These are phyloP conservation scores for Solanum bulbocastanum DNA, from an alignment of 257 asterid species.

Conservation along the genomic window DNA sequence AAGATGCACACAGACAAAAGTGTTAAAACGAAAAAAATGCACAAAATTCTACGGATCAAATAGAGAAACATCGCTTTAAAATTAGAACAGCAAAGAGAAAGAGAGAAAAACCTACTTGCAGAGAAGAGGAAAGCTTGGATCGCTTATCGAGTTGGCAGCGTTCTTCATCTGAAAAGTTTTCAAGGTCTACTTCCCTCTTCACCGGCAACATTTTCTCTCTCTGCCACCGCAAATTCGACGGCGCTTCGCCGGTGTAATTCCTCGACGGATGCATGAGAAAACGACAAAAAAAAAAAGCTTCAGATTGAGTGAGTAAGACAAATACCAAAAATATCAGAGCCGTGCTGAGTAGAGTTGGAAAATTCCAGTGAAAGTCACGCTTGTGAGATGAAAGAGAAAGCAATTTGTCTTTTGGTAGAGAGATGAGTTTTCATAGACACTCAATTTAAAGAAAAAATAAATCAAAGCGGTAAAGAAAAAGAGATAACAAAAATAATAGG, in stretches of 20 bases:
- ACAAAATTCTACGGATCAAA: background rate
- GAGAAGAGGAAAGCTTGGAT: constrained; percentile 14
- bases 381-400: background rate
- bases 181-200: constrained; percentile 30
- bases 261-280: constrained; percentile 4
- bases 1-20: background rate
- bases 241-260: constrained; percentile 10
- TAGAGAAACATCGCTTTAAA: background rate
- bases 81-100: background rate
- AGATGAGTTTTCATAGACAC: too few relatives aligned
- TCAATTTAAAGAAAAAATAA: too few relatives aligned
- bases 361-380: background rate
- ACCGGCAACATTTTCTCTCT: constrained; percentile 17
- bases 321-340: background rate
- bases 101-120: constrained; percentile 3
- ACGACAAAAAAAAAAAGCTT: background rate
- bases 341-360: background rate
- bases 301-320: background rate
- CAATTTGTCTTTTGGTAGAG: background rate
- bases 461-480: too few relatives aligned
- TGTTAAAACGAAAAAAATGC: background rate
- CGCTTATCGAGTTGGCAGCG: constrained; percentile 29
- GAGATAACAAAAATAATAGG: too few relatives aligned
- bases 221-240: constrained; percentile 4
- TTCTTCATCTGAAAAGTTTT: constrained; percentile 25